Evolutionary conservation across 2,329 filamentous ascomycete species (phyloP), one percentile per base, ranked within the genome.

Genomic region (Phoma sp.): DNA sequence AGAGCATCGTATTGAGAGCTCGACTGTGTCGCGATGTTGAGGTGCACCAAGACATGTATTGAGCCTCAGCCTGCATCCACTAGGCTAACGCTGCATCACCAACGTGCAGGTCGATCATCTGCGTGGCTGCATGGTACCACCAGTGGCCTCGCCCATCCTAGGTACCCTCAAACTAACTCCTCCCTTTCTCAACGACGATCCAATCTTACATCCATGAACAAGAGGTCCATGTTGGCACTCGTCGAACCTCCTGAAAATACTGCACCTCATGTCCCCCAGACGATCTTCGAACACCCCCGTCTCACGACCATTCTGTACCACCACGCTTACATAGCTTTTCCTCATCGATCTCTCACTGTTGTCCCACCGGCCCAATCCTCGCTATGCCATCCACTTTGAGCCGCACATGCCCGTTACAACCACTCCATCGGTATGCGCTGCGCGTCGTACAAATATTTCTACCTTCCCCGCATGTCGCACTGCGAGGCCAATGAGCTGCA

Each of bases 381-480:
- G 30, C 49, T 51, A 47, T 43, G 14, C 30, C 23, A 42, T 40
- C 53, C 45, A 32, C 40, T 62, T 56, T 57, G 51, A 52, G 52
- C 57, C 52, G 56, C 48, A 48, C 36, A 47, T 43, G 51, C 42
- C 54, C 54, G 42, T 49, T 54, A 23, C 21, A 15, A 26, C 29
- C 37, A 33, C 32, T 30, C n/a, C 23, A 21, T 37, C 43, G 47
- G 46, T 43, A 34, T 40, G 32, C 38, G 11, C 47, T 47, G 28
- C 48, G 40, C 15, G 61, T 61, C 28, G 49, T 53, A 59, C 61
- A 55, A 64, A 64, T 64, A 64, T 21, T 55, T 53, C 14, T 28
- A 36, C 40, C 42, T 46, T 32, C 43, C 47, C 42, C 55, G 43
- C 50, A 46, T 40, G 59, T 60, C 33, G 47, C 47, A 61, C 59